These are phyloP conservation scores for Malus hybrid DNA, from an alignment of 331 rosid genomes.

Conservation along the genomic window DNA sequence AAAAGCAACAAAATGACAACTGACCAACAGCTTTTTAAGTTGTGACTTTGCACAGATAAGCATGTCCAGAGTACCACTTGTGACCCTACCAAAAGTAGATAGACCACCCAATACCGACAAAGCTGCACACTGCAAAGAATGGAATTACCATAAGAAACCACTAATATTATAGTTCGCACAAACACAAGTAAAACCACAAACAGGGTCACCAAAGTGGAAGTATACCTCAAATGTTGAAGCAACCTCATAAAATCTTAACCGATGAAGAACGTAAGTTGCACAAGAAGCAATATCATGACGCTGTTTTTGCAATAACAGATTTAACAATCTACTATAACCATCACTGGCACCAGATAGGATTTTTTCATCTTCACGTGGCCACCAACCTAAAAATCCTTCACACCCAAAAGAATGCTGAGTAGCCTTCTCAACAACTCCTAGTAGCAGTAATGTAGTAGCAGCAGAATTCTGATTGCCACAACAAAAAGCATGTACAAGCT, in stretches of 20 bases:
- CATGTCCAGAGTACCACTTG: conserved; percentile 55
- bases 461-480: conserved; percentile 51
- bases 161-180: conserved; percentile 13
- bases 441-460: conserved; percentile 58
- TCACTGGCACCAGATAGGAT: conserved; percentile 66
- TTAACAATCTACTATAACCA: conserved; percentile 71
- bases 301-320: conserved; percentile 72
- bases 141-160: conserved; percentile 29
- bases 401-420: conserved; percentile 83
- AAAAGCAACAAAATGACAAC: conserved; percentile 35
- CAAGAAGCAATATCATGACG: conserved; percentile 88
- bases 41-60: conserved; percentile 60
- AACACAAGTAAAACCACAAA: conserved; percentile 7
- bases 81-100: conserved; percentile 49
- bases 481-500: conserved; percentile 44
- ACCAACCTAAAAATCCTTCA: conserved; percentile 95
- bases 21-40: conserved; percentile 80
- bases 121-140: conserved; percentile 74
- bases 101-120: conserved; percentile 67
- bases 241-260: conserved; percentile 82
- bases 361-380: conserved; percentile 87
- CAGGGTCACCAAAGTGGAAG: conserved; percentile 19
- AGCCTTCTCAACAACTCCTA: conserved; percentile 85
- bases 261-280: conserved; percentile 77
- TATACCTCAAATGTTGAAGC: conserved; percentile 88